phyloP scores from a whole-genome alignment of 208 protist species.

The Trypanosoma avium region DNA sequence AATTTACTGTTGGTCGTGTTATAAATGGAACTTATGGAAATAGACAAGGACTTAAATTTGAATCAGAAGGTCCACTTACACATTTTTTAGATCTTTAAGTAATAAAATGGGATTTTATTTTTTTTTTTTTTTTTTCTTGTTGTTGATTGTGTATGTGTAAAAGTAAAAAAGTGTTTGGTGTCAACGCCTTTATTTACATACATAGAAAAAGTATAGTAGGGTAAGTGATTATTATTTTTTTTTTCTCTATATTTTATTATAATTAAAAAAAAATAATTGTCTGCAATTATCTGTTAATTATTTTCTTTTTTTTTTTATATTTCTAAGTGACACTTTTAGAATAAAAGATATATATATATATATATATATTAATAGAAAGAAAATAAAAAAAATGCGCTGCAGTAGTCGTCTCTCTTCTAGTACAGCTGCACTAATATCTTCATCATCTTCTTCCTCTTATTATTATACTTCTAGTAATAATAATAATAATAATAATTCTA shows the following conservation, averaged over 20 bases:
- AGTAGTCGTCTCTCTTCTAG: background rate
- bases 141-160: background rate
- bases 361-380: background rate
- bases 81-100: constrained; percentile 76
- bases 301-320: constrained; percentile 12
- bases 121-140: constrained; percentile 4
- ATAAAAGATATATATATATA: background rate
- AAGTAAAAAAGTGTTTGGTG: no score
- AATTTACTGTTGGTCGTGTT: constrained; percentile 48
- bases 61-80: constrained; percentile 80
- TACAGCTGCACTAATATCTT: background rate
- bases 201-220: no score
- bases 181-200: no score
- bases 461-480: background rate
- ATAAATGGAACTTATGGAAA: constrained; percentile 84
- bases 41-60: constrained; percentile 69
- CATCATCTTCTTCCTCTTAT: background rate
- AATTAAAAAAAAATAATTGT: no score
- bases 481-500: background rate
- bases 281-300: background rate
- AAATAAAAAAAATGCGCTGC: constrained; percentile 5
- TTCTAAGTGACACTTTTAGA: background rate
- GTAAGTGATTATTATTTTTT: no score
- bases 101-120: background rate
- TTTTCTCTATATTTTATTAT: no score